These are phyloP conservation scores for Myxozyma lipomycoides DNA, from an alignment of 805 yeast genomes.

Conservation along the genomic window DNA sequence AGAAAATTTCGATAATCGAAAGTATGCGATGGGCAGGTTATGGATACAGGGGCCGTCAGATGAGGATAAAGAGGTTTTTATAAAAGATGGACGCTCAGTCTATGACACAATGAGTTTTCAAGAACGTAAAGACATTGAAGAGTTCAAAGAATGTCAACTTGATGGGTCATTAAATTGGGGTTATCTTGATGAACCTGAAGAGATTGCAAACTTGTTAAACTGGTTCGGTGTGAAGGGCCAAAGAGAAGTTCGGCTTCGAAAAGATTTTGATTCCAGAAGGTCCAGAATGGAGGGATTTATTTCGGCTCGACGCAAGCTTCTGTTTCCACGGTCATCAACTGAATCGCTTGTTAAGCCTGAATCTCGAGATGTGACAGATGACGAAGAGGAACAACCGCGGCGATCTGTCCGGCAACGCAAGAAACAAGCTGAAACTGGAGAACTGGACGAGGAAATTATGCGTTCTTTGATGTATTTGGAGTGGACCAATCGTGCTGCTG, in stretches of 20 bases:
- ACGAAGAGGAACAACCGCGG: constrained; percentile 13
- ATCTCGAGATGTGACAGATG: constrained; percentile 7
- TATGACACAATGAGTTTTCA: constrained; percentile 21
- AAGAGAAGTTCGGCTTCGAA: constrained; percentile 62
- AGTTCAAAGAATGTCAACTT: constrained; percentile 38
- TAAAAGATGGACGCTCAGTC: constrained; percentile 33
- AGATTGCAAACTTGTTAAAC: constrained; percentile 50
- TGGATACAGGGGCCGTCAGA: constrained; percentile 89
- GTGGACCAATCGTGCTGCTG: constrained; percentile 21
- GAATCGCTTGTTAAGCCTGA: background rate
- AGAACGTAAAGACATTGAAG: constrained; percentile 20
- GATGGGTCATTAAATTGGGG: constrained; percentile 60
- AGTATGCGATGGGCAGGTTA: constrained; percentile 73
- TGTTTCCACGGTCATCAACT: constrained; percentile 34
- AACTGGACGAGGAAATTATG: constrained; percentile 5
- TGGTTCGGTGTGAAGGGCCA: constrained; percentile 76
- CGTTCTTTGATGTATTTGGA: constrained; percentile 10
- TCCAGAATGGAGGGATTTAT: constrained; percentile 55
- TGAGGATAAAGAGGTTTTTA: constrained; percentile 42
- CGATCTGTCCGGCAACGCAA: constrained; percentile 20
- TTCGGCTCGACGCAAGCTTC: constrained; percentile 53
- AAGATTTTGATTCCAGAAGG: constrained; percentile 54
- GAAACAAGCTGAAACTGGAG: background rate
- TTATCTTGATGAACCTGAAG: constrained; percentile 58
- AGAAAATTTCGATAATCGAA: constrained; percentile 40